Evolutionary conservation across 371 early-diverging fungal species (phyloP).

Genomic region (Mucor indicus): DNA sequence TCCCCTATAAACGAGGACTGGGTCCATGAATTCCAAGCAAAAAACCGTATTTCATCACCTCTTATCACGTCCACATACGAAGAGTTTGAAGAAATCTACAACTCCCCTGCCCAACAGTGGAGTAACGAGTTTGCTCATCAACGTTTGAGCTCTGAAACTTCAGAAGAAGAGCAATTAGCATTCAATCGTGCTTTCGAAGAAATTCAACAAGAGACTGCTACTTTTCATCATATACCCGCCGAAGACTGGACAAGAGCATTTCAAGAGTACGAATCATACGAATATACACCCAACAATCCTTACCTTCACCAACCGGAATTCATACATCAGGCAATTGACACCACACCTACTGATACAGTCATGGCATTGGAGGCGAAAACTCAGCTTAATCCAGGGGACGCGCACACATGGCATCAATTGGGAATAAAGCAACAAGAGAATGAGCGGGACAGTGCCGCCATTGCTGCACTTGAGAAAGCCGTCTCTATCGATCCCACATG

Average conservation of each 20-base stretch:
- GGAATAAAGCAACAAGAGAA: slow-evolving; percentile 94
- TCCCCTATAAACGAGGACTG: no score
- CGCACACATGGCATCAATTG: slow-evolving; percentile 81
- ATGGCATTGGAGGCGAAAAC: slow-evolving; percentile 90
- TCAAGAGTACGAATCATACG: slow-evolving; percentile 69
- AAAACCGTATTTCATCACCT: slow-evolving; percentile 24
- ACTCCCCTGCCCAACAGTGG: slow-evolving; percentile 37
- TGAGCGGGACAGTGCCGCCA: slow-evolving; percentile 89
- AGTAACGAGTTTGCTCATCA: slow-evolving; percentile 37
- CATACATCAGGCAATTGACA: slow-evolving; percentile 43
- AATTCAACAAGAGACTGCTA: no score
- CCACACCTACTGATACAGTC: slow-evolving; percentile 78
- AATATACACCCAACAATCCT: slow-evolving; percentile 76
- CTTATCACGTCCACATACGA: no score
- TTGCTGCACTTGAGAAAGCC: slow-evolving; percentile 84
- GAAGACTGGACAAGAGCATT: slow-evolving; percentile 55
- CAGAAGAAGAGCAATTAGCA: slow-evolving; percentile 54
- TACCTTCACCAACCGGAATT: slow-evolving; percentile 51
- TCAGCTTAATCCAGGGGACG: slow-evolving; percentile 74
- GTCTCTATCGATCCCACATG: slow-evolving; percentile 69
- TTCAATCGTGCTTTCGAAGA: slow-evolving; percentile 75
- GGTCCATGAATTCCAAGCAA: slow-evolving; percentile 66
- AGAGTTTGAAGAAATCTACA: slow-evolving; percentile 8
- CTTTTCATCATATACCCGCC: neutral
- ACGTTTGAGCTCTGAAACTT: neutral